Conservation (phyloP, 2,329 filamentous ascomycete species). For the Dothideomycetes sp. region DNA sequence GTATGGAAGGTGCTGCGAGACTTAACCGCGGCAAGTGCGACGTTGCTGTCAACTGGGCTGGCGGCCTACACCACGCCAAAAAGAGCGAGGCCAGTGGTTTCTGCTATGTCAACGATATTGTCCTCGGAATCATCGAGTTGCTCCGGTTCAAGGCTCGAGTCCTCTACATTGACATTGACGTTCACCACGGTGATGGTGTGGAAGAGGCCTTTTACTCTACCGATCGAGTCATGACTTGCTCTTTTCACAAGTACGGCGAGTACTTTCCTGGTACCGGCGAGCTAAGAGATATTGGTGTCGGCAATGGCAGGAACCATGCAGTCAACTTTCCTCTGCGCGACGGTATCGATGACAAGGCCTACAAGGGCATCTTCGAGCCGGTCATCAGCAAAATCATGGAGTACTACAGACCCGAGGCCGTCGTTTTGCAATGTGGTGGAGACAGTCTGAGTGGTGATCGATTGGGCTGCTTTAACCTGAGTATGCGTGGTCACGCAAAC, state of each 20-base stretch:
- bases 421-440: conserved; percentile 58
- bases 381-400: conserved; percentile 59
- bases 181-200: conserved; percentile 58
- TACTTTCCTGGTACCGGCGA: conserved; percentile 63
- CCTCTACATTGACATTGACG: conserved; percentile 57
- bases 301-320: conserved; percentile 55
- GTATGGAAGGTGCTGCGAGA: conserved; percentile 60
- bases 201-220: conserved; percentile 64
- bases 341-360: conserved; percentile 54
- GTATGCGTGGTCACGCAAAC: conserved; percentile 60
- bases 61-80: conserved; percentile 37
- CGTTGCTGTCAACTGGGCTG: conserved; percentile 46
- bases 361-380: conserved; percentile 59
- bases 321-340: conserved; percentile 61
- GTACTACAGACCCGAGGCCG: conserved; percentile 55
- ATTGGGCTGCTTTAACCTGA: conserved; percentile 59
- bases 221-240: conserved; percentile 60
- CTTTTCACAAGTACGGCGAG: conserved; percentile 63
- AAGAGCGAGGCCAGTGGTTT: conserved; percentile 37
- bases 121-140: conserved; percentile 54
- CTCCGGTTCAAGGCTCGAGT: conserved; percentile 54
- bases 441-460: conserved; percentile 58
- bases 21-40: conserved; percentile 59
- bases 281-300: conserved; percentile 56
- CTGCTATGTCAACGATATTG: conserved; percentile 48